A percentile compares a stretch with the other conserved stretches of the same genome.
Evolutionary conservation across 176 grass and related monocot genomes (phyloP).

Genomic region (Cocos nucifera): DNA sequence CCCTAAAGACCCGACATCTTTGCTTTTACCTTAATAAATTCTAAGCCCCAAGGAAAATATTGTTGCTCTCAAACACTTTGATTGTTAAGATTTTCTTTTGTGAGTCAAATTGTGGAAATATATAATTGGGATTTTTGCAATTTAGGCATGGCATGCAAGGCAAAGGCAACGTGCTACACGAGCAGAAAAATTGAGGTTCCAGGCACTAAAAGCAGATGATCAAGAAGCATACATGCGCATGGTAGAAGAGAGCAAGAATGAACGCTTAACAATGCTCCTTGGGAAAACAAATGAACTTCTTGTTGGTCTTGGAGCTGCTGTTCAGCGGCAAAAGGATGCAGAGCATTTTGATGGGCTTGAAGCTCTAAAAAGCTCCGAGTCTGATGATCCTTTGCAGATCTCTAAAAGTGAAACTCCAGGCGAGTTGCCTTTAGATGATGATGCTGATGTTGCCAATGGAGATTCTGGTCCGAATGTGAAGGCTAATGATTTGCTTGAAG

Average conservation of each 20-base stretch:
- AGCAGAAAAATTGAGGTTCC: conserved; percentile 75
- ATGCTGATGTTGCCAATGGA: conserved; percentile 18
- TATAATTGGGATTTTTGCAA: background rate
- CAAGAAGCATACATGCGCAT: conserved; percentile 97
- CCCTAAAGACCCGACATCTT: no score
- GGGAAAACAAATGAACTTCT: conserved; percentile 97
- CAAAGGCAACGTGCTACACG: conserved; percentile 75
- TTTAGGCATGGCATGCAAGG: conserved; percentile 88
- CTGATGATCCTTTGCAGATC: conserved; percentile 39
- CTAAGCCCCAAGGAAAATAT: no score
- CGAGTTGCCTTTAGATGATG: conserved; percentile 45
- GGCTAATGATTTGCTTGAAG: conserved; percentile 49
- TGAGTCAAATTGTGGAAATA: no score
- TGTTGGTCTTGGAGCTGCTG: conserved; percentile 87
- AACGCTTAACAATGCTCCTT: conserved; percentile 92
- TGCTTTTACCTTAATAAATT: no score
- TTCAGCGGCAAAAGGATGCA: conserved; percentile 93
- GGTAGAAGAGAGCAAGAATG: conserved; percentile 99
- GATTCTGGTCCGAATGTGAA: conserved; percentile 23
- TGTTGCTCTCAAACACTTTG: no score
- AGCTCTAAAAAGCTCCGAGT: conserved; percentile 48
- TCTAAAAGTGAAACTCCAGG: conserved; percentile 43
- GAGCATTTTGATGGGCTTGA: conserved; percentile 65
- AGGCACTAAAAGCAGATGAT: conserved; percentile 82
- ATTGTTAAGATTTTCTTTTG: no score